These are phyloP conservation scores for Salvia splendens DNA, from an alignment of 257 asterid species.

Conservation along the genomic window DNA sequence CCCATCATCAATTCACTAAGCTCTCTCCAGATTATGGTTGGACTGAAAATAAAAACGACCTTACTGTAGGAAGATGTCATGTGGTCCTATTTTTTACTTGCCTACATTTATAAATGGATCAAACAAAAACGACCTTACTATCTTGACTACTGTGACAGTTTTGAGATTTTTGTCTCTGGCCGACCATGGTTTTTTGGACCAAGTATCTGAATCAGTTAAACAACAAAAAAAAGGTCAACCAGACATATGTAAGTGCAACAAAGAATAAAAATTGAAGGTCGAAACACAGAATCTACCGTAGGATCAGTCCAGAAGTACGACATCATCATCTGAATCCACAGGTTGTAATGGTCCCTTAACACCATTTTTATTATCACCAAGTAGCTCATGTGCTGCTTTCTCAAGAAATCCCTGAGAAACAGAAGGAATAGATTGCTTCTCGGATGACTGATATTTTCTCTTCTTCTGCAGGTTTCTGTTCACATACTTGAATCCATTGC, in stretches of 20 bases:
- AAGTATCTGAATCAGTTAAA: slow-evolving; percentile 26
- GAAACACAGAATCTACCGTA: slow-evolving; percentile 57
- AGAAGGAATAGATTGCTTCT: slow-evolving; percentile 71
- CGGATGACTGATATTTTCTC: slow-evolving; percentile 68
- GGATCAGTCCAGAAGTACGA: slow-evolving; percentile 55
- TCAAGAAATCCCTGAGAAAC: slow-evolving; percentile 95
- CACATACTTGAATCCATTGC: slow-evolving; percentile 42
- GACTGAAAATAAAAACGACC: not conserved
- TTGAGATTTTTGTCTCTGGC: not conserved
- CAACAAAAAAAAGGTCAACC: not conserved
- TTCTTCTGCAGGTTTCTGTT: slow-evolving; percentile 64
- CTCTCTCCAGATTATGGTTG: slow-evolving; percentile 7
- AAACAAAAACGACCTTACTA: not conserved
- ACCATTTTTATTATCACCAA: slow-evolving; percentile 71
- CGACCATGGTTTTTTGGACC: not conserved
- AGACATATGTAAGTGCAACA: slow-evolving; percentile 29
- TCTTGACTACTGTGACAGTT: not conserved
- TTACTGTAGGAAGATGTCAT: slow-evolving; percentile 2
- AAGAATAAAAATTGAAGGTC: slow-evolving; percentile 16
- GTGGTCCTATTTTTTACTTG: not conserved
- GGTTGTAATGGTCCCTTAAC: slow-evolving; percentile 76
- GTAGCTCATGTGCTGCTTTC: slow-evolving; percentile 90
- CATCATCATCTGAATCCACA: slow-evolving; percentile 66
- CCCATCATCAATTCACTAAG: slow-evolving; percentile 17
- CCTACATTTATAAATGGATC: not conserved